Evolutionary conservation across 2,329 filamentous ascomycete species (phyloP).

Genomic region (Colletotrichum lindemuthianum): DNA sequence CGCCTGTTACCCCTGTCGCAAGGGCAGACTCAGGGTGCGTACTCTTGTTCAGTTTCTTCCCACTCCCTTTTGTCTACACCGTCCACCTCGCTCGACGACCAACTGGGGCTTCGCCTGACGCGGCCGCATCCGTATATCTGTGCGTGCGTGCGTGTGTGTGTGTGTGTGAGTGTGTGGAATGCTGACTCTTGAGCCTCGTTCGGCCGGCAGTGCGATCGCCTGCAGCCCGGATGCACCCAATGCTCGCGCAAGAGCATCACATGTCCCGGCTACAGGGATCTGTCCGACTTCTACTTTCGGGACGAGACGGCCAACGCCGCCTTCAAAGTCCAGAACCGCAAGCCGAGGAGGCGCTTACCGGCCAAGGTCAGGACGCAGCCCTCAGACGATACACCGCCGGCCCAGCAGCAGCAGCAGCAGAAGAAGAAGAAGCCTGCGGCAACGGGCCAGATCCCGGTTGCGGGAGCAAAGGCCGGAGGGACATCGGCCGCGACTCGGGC

Average conservation of each 20-base stretch:
- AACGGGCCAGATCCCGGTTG: neutral
- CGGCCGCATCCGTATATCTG: no score
- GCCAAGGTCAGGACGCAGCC: conserved; percentile 11
- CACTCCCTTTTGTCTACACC: neutral
- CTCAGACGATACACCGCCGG: neutral
- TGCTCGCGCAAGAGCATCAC: conserved; percentile 41
- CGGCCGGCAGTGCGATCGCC: conserved; percentile 40
- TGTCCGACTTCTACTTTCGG: conserved; percentile 39
- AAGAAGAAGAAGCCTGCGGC: neutral
- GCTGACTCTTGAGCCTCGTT: conserved; percentile 11
- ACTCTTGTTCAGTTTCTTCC: conserved; percentile 5
- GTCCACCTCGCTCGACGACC: no score
- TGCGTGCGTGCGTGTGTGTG: no score
- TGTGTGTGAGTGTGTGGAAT: neutral
- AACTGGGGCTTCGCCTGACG: no score
- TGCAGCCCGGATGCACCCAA: conserved; percentile 40
- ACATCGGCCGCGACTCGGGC: neutral
- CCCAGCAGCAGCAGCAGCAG: neutral
- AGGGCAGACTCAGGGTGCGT: conserved; percentile 40
- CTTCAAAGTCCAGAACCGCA: conserved; percentile 33
- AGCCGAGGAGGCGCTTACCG: conserved; percentile 22
- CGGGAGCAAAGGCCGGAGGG: neutral
- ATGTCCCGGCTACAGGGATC: conserved; percentile 42
- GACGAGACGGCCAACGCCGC: conserved; percentile 41
- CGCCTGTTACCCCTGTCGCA: conserved; percentile 42